phyloP scores from a whole-genome alignment of 1,284 basidiomycete species.

The Meira miltonrushii region DNA sequence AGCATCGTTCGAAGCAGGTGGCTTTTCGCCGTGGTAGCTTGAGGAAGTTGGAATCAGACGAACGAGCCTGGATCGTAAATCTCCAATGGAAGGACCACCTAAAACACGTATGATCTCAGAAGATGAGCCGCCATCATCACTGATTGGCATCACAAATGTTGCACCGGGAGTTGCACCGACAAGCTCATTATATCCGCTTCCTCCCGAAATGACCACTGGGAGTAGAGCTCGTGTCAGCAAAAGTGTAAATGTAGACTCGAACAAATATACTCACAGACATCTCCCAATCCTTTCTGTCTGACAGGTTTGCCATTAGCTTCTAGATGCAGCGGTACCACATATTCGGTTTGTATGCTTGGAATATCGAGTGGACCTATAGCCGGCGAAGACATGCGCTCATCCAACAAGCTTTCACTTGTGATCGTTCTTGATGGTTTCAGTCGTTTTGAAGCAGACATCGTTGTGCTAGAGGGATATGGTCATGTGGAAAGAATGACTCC shows the following conservation, averaged over 20 bases:
- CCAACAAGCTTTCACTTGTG: no score
- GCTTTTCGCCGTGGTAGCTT: constrained; percentile 42
- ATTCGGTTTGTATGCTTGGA: not conserved
- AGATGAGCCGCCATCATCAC: constrained; percentile 63
- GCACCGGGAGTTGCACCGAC: constrained; percentile 56
- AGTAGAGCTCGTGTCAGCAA: no score
- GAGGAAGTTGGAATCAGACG: constrained; percentile 69
- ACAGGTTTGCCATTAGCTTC: no score
- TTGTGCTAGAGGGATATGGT: no score
- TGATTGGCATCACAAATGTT: constrained; percentile 57
- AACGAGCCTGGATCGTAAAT: constrained; percentile 69
- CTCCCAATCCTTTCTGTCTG: no score
- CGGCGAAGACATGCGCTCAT: no score
- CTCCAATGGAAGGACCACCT: constrained; percentile 48
- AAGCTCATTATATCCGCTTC: constrained; percentile 58
- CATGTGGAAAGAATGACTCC: no score
- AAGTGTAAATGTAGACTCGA: not conserved
- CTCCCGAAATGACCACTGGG: constrained; percentile 56
- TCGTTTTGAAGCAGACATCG: no score
- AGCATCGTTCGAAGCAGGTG: constrained; percentile 57
- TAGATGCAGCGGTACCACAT: no score
- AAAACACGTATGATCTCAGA: constrained; percentile 42
- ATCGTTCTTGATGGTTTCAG: no score
- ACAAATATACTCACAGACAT: not conserved
- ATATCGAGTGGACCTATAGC: not conserved